Conservation (phyloP, 805 yeast species). For the Barnettozyma californica region DNA sequence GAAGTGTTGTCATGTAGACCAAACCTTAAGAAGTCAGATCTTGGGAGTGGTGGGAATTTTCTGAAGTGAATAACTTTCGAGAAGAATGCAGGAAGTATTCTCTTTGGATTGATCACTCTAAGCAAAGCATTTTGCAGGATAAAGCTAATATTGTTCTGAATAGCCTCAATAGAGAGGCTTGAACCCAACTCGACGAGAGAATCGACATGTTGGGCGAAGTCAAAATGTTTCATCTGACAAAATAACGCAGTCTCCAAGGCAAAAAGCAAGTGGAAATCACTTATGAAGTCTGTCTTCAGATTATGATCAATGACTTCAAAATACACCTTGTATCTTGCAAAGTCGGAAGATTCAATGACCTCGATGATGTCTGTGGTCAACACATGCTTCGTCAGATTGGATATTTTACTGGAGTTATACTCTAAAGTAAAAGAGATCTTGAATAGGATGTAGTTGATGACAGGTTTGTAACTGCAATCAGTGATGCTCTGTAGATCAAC, state of each 20-base stretch:
- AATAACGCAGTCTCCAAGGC: constrained; percentile 10
- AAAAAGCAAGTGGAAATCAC: constrained; percentile 16
- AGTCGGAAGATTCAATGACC: constrained; percentile 14
- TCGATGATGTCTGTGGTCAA: constrained; percentile 13
- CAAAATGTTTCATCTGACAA: constrained; percentile 12
- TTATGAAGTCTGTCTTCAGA: constrained; percentile 14
- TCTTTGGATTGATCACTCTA: constrained; percentile 13
- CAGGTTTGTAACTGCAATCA: neutral
- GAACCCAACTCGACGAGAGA: constrained; percentile 20
- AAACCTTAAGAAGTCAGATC: constrained; percentile 20
- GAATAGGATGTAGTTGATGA: constrained; percentile 12
- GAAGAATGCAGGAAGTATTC: constrained; percentile 8
- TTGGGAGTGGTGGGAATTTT: constrained; percentile 24
- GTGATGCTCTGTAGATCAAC: constrained; percentile 2
- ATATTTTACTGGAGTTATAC: neutral
- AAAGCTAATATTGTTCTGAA: constrained; percentile 14
- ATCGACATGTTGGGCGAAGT: constrained; percentile 11
- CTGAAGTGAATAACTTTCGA: constrained; percentile 9
- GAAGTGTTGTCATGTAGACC: constrained; percentile 5
- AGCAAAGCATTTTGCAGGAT: constrained; percentile 15
- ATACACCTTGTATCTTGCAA: constrained; percentile 19
- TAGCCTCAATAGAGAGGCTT: constrained; percentile 14
- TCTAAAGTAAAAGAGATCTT: constrained; percentile 8
- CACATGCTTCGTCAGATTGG: constrained; percentile 1
- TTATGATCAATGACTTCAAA: constrained; percentile 26